Base-by-base conservation (phyloP, 495 filamentous ascomycete genomes). In the Podospora comata region DNA sequence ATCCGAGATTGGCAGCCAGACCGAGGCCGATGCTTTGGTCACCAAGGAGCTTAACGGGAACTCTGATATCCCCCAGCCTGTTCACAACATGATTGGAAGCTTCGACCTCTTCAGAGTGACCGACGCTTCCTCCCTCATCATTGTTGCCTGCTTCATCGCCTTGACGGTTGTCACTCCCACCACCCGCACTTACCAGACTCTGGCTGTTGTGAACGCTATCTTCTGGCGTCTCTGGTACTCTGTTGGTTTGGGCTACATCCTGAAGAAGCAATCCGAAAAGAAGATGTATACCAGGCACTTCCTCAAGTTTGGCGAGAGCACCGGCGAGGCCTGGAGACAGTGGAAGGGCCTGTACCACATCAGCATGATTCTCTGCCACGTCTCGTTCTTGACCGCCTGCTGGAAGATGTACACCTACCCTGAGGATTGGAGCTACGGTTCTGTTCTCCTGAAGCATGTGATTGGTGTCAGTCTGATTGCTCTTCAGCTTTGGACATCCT, bases 281-380 rank as follows among this genome's bases (percentile, higher is more conserved):
- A 97, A 97, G 79, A 85, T 87, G 74, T 98, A 94, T 92, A 97
- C 94, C 18, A 88, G 95, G 27, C 95, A 99, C 79, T 99, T 97
- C 74, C 85, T 99, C 76, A 99, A 99, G 76, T 97, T 90, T 74
- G 95, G 95, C 67, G 94, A 97, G 73, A 92, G 85, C 32, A 87
- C 87, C 0, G 89, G 90, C 60, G 95, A 97, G 79, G 94, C 94
- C 2, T 99, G 96, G 96, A 89, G 89, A 64, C 93, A 99, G 76
- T 99, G 95, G 95, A 98, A 97, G 79, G 91, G 93, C 57, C 88
- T 94, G 67, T 97, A 98, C 71, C 93, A 98, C 74, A 80, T 97
- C 44, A 94, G 92, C 77, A 92, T 94, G 85, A 86, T 86, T 30
- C 87, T 97, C 85, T 95, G 92, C 77, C 92, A 96, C 68, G 86